These are phyloP conservation scores for Fonsecaea nubica DNA, from an alignment of 2,329 filamentous ascomycete genomes.

Conservation along the genomic window DNA sequence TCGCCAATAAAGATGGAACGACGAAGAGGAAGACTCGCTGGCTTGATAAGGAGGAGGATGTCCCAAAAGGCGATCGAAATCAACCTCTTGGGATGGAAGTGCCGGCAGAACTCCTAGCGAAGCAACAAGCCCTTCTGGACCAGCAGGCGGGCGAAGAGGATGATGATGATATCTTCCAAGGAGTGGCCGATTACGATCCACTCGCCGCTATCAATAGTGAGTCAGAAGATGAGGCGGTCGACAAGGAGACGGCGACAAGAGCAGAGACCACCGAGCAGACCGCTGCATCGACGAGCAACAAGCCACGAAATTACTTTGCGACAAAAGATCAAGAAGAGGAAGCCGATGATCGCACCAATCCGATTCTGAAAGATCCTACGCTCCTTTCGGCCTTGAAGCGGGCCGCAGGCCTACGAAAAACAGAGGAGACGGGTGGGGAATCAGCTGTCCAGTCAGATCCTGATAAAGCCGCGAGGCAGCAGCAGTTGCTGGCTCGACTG, in stretches of 20 bases:
- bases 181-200: slow-evolving; percentile 66
- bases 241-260: slow-evolving; percentile 30
- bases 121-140: slow-evolving; percentile 42
- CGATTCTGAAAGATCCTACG: slow-evolving; percentile 65
- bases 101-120: slow-evolving; percentile 51
- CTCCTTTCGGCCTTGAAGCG: slow-evolving; percentile 86
- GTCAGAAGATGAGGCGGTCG: slow-evolving; percentile 51
- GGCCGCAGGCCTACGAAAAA: slow-evolving; percentile 67
- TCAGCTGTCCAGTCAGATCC: slow-evolving; percentile 30
- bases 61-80: slow-evolving; percentile 49
- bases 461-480: slow-evolving; percentile 34
- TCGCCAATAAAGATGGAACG: slow-evolving; percentile 65
- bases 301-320: slow-evolving; percentile 57
- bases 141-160: slow-evolving; percentile 53
- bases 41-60: slow-evolving; percentile 46
- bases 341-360: slow-evolving; percentile 46
- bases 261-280: slow-evolving; percentile 27
- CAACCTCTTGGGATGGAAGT: slow-evolving; percentile 60
- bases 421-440: slow-evolving; percentile 48
- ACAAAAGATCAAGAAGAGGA: slow-evolving; percentile 60
- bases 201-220: slow-evolving; percentile 61
- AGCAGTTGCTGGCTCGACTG: slow-evolving; percentile 54
- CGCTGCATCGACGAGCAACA: slow-evolving; percentile 29
- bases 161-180: slow-evolving; percentile 68
- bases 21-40: slow-evolving; percentile 68